Conservation (phyloP, 352 stramenopile species). For the Globisporangium rhizosaccharum region DNA sequence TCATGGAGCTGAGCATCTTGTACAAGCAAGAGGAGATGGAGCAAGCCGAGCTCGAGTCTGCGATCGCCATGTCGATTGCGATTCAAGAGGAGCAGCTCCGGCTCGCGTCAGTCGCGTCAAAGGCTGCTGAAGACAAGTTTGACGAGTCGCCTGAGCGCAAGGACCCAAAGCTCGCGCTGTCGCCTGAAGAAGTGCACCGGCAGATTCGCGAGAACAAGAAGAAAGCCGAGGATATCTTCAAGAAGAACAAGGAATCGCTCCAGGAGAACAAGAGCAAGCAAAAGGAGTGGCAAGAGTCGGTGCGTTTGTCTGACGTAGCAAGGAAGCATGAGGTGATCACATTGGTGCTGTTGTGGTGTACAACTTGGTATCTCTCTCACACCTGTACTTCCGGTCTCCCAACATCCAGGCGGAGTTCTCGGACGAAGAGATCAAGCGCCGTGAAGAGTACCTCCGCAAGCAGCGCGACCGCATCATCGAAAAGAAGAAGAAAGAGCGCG, state of each 20-base stretch:
- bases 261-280: slow-evolving; percentile 64
- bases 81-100: slow-evolving; percentile 70
- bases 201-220: slow-evolving; percentile 64
- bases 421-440: slow-evolving; percentile 61
- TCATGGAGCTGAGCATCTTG: slow-evolving; percentile 82
- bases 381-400: background rate
- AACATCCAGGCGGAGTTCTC: slow-evolving; percentile 48
- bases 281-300: slow-evolving; percentile 52
- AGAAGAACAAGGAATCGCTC: slow-evolving; percentile 71
- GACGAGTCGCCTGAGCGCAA: slow-evolving; percentile 24
- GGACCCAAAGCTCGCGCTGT: slow-evolving; percentile 18
- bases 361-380: background rate
- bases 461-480: slow-evolving; percentile 75
- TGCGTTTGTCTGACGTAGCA: background rate
- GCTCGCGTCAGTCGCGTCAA: slow-evolving; percentile 41
- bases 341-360: background rate
- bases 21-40: slow-evolving; percentile 88
- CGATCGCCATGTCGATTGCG: slow-evolving; percentile 70
- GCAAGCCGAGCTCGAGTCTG: slow-evolving; percentile 69
- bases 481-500: slow-evolving; percentile 77
- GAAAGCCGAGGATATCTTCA: slow-evolving; percentile 66
- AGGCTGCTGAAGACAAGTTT: slow-evolving; percentile 62
- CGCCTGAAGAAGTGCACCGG: slow-evolving; percentile 46
- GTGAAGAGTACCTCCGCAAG: slow-evolving; percentile 68
- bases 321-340: too few species aligned